Base-by-base conservation (phyloP, 352 stramenopile species). In the Phytopythium litorale region DNA sequence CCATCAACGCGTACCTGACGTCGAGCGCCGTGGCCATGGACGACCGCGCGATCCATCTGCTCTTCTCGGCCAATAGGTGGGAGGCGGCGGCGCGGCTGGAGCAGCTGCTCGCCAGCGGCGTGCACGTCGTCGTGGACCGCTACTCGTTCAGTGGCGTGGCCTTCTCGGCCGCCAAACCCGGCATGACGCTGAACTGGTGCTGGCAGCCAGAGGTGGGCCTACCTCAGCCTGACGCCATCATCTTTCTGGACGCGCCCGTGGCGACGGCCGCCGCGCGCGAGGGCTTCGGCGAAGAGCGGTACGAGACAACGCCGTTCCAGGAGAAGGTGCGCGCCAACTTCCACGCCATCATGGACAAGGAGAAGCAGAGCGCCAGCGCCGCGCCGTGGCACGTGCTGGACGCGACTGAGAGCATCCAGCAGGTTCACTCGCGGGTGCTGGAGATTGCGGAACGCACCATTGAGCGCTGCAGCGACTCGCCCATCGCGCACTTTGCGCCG, bases 41-140 rank as follows among this genome's bases (percentile, higher is more conserved):
- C 73, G 98, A 99, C 86, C 89, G 89, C 51, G 94, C 89, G 28
- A 97, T 99, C 60, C 98, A 99, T 78, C 79, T 99, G 45, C 82
- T 99, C 30, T 99, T 99, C 81, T 98, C 94, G 40, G 97, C 98
- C 21, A 99, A 99, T 81, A 95, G 98, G 53, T 99, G 98, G 98
- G 98, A 99, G 72, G 87, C 90, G n/a, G 87, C 84, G 11, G 56
- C 54, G 32, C 83, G 81, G 57, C 89, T 96, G 40, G 76, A 91
- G 56, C 60, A 75, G 3, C 70, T 93, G 43, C 68, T 97, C 7
- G 52, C 58, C 8, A 80, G 75, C 57, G 97, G 97, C 33, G 91
- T 85, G 40, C 96, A 97, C 33, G 76, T 99, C 32, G 73, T 99
- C 40, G 97, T 98, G 72, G 98, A 99, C 79, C 87, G 98, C 51